Evolutionary conservation across 2,329 filamentous ascomycete species (phyloP), one percentile per base, ranked within the genome.

Genomic region (Incumbomyces delicatus): DNA sequence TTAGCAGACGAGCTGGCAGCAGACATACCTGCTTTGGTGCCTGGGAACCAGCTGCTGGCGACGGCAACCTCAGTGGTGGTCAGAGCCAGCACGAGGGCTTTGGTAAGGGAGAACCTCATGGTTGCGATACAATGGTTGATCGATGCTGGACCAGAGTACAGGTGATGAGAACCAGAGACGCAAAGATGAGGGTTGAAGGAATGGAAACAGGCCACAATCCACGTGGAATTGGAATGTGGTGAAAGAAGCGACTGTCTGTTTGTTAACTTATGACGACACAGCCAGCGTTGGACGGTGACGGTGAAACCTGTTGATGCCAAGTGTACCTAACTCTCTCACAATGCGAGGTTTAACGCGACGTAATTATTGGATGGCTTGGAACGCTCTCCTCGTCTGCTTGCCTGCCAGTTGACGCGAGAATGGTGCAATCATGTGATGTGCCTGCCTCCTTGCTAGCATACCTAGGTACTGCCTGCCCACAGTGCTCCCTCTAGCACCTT

Each of bases 101-200:
- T 76, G 52, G 76, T 73, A 61, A 87, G 68, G 53, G 74, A 68
- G 67, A 92, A 77, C 74, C 79, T 92, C 89, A 95, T 95, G 53
- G 53, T 79, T 33, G 36, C 33, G 29, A 31, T 37, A 34, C 45
- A 42, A 29, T 47, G 29, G 3, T 4, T 7, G 37, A 47, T 30
- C n/a, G 14, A 13, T 35, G 17, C 46, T 39, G 35, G 17, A 30
- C 16, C 35, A 52, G 38, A 48, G 36, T 22, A 49, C 31, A 33
- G 40, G 37, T 20, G 49, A 27, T 41, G 45, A 41, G 14, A 39
- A 44, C 20, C n/a, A n/a, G n/a, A 27, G 22, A 27, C 4, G 22
- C 8, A 27, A 27, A 8, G 22, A 27, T 27, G 27, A 46, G 31
- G 32, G 33, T 40, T 17, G 30, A 27, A 35, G 20, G 11, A 8